Evolutionary conservation across 176 grass and related monocot species (phyloP).

Genomic region (Phyllostachys edulis): DNA sequence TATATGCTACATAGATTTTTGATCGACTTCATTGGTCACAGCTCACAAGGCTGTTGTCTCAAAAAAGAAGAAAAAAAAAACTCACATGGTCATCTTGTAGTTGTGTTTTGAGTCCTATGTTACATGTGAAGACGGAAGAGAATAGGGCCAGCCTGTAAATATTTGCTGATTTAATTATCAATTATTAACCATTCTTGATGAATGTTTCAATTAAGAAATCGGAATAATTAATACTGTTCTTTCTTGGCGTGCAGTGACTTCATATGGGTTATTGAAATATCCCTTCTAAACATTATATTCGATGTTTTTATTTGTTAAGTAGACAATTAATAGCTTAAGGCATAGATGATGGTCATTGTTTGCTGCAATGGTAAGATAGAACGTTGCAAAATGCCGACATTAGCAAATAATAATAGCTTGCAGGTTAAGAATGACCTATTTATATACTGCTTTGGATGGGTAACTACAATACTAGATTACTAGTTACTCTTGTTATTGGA

Average conservation of each 20-base stretch:
- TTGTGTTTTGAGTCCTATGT: slow-evolving; percentile 7
- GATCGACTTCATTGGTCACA: background rate
- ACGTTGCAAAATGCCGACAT: slow-evolving; percentile 1
- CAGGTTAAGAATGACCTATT: slow-evolving; percentile 20
- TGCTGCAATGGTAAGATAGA: background rate
- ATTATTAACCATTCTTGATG: background rate
- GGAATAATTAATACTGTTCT: background rate
- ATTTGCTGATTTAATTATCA: background rate
- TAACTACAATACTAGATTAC: background rate
- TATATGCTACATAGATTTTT: background rate
- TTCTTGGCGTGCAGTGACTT: background rate
- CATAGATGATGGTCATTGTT: background rate
- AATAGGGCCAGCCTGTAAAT: background rate
- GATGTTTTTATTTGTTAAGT: background rate
- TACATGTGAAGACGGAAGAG: background rate
- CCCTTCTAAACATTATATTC: slow-evolving; percentile 4
- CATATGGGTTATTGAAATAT: background rate
- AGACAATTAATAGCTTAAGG: slow-evolving; percentile 1
- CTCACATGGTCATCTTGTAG: background rate
- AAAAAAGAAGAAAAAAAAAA: background rate
- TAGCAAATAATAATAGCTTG: slow-evolving; percentile 16
- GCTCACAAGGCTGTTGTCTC: background rate
- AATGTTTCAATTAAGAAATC: background rate
- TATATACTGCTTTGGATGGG: slow-evolving; percentile 9
- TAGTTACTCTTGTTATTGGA: background rate